Evolutionary conservation across 2,329 filamentous ascomycete species (phyloP), one percentile per base, ranked within the genome.

Genomic region (Delphinella strobiligena): DNA sequence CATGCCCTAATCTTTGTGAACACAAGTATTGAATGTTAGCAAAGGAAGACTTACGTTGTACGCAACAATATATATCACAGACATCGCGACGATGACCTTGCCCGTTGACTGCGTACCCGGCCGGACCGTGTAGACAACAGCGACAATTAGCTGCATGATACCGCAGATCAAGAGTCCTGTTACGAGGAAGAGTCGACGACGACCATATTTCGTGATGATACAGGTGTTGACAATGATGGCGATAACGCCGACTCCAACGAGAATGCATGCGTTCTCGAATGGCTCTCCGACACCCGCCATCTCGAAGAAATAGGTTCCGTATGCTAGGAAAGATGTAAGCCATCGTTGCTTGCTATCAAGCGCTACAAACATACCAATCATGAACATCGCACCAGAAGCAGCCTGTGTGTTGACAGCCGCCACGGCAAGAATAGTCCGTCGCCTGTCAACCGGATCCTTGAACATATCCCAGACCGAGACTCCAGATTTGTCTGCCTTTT

Each of bases 251-350:
- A 74, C 63, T 5, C 63, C 65, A 19, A 61, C 67, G 11, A 75
- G 61, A 34, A 75, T 71, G 50, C 72, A 74, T 11, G 66, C 61
- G 55, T 75, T 75, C 48, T 69, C 66, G 50, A 76, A 76, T 7
- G 72, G 63, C 36, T 70, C 62, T 24, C 67, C 62, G 4, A 76
- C 68, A 34, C 67, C 61, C 27, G 72, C 71, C 67, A 75, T 75
- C 48, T 69, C 64, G 51, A 77, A 73, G 61, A 76, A 76, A 53
- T 76, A 77, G 1, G 72, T 75, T 17, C 64, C 63, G 47, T 71
- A 72, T 1, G 67, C 70, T 31, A 38, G 27, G 35, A 35, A 33
- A 22, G 19, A 34, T 32, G 15, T 4, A 2, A 24, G 11, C 8
- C 2, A n/a, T 9, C 5, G 34, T 16, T 4, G 14, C n/a, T n/a